Evolutionary conservation across 2,329 filamentous ascomycete genomes (phyloP).

Genomic region (Didymella segeticola): DNA sequence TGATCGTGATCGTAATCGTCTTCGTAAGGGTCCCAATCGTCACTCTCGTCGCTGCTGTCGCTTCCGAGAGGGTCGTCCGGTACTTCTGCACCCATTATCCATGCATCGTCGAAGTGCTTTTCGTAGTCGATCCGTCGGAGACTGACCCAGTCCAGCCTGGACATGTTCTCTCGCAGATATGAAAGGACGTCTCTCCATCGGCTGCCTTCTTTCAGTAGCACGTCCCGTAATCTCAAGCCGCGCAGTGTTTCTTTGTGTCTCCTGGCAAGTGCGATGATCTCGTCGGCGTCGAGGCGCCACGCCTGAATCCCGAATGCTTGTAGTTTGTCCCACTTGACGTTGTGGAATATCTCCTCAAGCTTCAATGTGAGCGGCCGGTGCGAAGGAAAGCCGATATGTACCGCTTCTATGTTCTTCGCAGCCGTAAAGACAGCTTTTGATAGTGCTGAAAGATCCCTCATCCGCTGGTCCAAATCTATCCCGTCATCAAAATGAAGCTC

Average conservation of each 20-base stretch:
- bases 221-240: conserved; percentile 65
- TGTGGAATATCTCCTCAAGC: conserved; percentile 68
- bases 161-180: conserved; percentile 63
- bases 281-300: conserved; percentile 66
- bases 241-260: conserved; percentile 64
- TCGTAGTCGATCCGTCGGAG: conserved; percentile 68
- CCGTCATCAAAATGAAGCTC: conserved; percentile 69
- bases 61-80: conserved; percentile 55
- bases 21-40: conserved; percentile 45
- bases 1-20: conserved; percentile 39
- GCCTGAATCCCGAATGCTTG: conserved; percentile 70
- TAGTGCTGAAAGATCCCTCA: conserved; percentile 63
- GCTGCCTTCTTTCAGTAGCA: conserved; percentile 66
- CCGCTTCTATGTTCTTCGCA: conserved; percentile 65
- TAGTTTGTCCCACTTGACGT: conserved; percentile 66
- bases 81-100: conserved; percentile 56
- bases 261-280: conserved; percentile 64
- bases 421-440: conserved; percentile 66
- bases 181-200: conserved; percentile 67
- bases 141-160: conserved; percentile 66
- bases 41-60: conserved; percentile 52
- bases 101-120: conserved; percentile 58
- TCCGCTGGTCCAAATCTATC: conserved; percentile 62
- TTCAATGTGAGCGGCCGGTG: conserved; percentile 62
- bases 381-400: conserved; percentile 70